Evolutionary conservation across 768 basidiomycete genomes (phyloP), one percentile per base, ranked within the genome.

Genomic region (Coprinopsis strossmayeri): DNA sequence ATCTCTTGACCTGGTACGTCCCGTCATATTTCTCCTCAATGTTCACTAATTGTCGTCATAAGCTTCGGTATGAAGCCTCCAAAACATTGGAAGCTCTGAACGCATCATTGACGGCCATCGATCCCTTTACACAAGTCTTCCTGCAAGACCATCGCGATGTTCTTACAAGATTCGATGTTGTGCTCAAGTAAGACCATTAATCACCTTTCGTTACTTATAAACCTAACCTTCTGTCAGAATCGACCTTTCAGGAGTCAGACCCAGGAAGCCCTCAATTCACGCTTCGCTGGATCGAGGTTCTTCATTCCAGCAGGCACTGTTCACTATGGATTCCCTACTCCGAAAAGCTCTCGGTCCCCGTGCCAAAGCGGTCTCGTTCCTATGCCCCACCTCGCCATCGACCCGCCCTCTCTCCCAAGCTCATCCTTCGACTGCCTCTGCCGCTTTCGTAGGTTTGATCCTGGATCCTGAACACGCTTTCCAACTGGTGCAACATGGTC

Each of bases 401-500:
- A 63, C 63, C 15, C 76, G 77, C 7, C 68, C 71, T 15, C 56
- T 76, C 30, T 82, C 72, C 15, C 78, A 84, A 52, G 72, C 76
- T 1, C 74, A 78, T 34, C 80, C 79, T 3, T 67, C 75, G 4
- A 71, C 67, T 12, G 64, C 77, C 0, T 62, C 76, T 20, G 61
- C 67, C 2, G 61, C 93, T 30, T 74, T 78, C 53, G 69, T 98
- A 27, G 94, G 95, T 2, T 63, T 98, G 5, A 66, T 91, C 13
- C 79, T 90, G 55, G 74, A 91, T 56, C 71, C 81, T 0, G 70
- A 78, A 5, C 67, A 87, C 51, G 90, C 91, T 2, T 82, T 83
- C 54, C 81, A 90, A 7, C 79, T 97, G 1, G 87, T 98, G 23
- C 96, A 98, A 57, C 89, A 93, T 53, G 95, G 95, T 2, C 95